A percentile compares a stretch with the other conserved stretches of the same genome.
These are phyloP conservation scores for Daedaleopsis nitida DNA, from an alignment of 768 basidiomycete genomes.

Conservation along the genomic window DNA sequence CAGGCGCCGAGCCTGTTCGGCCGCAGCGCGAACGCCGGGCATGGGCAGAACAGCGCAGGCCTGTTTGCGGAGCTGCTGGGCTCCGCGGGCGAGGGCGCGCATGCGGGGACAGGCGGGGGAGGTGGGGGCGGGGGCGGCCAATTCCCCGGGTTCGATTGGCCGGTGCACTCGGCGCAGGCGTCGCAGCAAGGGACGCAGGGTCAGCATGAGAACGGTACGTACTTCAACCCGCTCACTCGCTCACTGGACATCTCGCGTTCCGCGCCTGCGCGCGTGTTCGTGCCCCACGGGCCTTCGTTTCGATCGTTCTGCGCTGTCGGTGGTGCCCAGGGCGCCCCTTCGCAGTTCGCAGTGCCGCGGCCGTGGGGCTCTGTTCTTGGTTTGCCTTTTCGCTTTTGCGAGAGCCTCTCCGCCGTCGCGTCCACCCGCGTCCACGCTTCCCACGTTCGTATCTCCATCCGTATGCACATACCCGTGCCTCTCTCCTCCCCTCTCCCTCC, in stretches of 20 bases:
- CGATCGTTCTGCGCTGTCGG: too few relatives aligned
- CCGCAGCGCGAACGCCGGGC: background rate
- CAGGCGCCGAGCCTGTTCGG: constrained; percentile 11
- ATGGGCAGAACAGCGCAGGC: constrained; percentile 17
- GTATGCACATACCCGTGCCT: too few relatives aligned
- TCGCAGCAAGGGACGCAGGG: constrained; percentile 12
- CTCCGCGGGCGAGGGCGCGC: constrained; percentile 16
- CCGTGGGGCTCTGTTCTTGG: too few relatives aligned
- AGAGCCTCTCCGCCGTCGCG: too few relatives aligned
- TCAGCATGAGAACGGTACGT: constrained; percentile 22
- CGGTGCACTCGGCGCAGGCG: constrained; percentile 20
- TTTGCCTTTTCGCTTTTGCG: too few relatives aligned
- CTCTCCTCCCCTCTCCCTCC: too few relatives aligned
- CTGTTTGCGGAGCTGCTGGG: constrained; percentile 28
- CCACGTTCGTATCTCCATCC: too few relatives aligned
- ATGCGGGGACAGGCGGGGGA: constrained; percentile 8
- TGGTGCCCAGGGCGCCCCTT: too few relatives aligned
- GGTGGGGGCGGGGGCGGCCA: constrained; percentile 3
- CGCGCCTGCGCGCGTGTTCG: too few relatives aligned
- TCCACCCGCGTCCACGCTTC: too few relatives aligned
- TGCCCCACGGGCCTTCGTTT: background rate
- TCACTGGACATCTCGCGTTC: too few relatives aligned
- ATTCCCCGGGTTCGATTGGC: constrained; percentile 29
- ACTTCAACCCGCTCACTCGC: background rate
- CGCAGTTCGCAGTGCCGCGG: too few relatives aligned